Percentiles rank a stretch among this genome's conserved stretches.
phyloP scores from a whole-genome alignment of 106 monocot species.

The Phalaenopsis aphrodite region DNA sequence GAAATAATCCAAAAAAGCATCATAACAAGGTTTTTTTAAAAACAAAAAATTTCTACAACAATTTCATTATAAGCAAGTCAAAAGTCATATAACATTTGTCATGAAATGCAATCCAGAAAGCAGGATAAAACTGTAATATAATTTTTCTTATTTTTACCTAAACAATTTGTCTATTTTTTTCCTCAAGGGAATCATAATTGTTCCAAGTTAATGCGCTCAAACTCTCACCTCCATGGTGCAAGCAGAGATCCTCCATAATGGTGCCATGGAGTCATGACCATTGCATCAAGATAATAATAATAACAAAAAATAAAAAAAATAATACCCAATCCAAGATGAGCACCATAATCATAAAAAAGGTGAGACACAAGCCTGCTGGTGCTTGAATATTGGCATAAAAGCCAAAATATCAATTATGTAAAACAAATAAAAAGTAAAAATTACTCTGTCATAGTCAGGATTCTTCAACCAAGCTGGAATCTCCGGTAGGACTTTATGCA shows the following conservation, averaged over 20 bases:
- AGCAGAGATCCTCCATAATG: no score
- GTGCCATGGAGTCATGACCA: background rate
- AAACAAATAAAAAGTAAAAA: conserved; percentile 7
- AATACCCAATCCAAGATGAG: background rate
- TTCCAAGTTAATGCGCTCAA: no score
- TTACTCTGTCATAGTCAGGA: conserved; percentile 78
- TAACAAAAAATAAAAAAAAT: background rate
- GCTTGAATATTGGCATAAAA: background rate
- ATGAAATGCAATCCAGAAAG: background rate
- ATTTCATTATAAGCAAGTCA: background rate
- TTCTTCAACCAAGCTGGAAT: conserved; percentile 74
- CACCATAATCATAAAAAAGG: background rate
- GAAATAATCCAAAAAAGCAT: background rate
- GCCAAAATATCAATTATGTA: background rate
- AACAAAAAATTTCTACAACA: background rate
- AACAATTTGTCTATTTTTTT: no score
- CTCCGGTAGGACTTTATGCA: conserved; percentile 44
- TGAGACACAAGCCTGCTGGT: no score
- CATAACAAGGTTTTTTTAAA: background rate
- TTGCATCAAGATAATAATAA: background rate
- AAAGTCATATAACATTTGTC: background rate
- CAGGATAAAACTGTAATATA: no score
- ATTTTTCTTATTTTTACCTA: no score
- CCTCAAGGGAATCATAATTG: no score
- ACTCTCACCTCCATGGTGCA: no score